Conservation (phyloP, 2,329 filamentous ascomycete genomes). For the Stachybotrys echinatus region DNA sequence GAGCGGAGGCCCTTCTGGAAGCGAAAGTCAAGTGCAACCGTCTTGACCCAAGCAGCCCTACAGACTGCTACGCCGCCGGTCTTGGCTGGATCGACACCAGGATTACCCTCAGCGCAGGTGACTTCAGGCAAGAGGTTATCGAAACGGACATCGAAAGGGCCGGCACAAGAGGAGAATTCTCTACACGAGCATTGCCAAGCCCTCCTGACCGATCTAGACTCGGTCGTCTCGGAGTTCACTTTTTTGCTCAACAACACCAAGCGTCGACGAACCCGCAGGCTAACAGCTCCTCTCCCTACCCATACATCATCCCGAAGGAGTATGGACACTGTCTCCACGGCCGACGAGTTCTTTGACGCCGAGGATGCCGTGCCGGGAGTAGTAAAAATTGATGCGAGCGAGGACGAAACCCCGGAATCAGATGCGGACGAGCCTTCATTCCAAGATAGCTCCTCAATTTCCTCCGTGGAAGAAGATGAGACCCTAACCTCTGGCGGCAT, state of each 20-base stretch:
- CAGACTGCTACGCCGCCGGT: conserved; percentile 32
- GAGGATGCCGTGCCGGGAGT: conserved; percentile 62
- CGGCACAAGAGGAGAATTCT: conserved; percentile 51
- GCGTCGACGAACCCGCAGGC: conserved; percentile 52
- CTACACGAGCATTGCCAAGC: conserved; percentile 80
- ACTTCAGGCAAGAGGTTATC: conserved; percentile 8
- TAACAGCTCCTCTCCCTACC: conserved; percentile 34
- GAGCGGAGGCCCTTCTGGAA: conserved; percentile 86
- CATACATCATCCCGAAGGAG: conserved; percentile 51
- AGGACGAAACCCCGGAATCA: conserved; percentile 56
- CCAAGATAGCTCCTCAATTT: conserved; percentile 52
- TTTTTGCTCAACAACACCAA: conserved; percentile 73
- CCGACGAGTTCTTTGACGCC: conserved; percentile 94
- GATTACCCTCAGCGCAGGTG: conserved; percentile 19
- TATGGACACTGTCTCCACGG: conserved; percentile 71
- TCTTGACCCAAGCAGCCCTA: conserved; percentile 32
- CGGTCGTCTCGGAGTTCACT: conserved; percentile 78
- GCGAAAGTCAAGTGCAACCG: conserved; percentile 64
- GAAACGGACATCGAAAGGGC: conserved; percentile 30
- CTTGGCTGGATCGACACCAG: conserved; percentile 36
- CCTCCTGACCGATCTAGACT: conserved; percentile 78
- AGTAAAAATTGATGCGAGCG: conserved; percentile 67
- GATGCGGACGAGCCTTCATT: conserved; percentile 51
- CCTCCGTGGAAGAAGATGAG: conserved; percentile 55
- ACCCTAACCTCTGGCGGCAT: conserved; percentile 56